phyloP scores from a whole-genome alignment of 1,284 basidiomycete species.

The Sanguinoderma infundibulare region DNA sequence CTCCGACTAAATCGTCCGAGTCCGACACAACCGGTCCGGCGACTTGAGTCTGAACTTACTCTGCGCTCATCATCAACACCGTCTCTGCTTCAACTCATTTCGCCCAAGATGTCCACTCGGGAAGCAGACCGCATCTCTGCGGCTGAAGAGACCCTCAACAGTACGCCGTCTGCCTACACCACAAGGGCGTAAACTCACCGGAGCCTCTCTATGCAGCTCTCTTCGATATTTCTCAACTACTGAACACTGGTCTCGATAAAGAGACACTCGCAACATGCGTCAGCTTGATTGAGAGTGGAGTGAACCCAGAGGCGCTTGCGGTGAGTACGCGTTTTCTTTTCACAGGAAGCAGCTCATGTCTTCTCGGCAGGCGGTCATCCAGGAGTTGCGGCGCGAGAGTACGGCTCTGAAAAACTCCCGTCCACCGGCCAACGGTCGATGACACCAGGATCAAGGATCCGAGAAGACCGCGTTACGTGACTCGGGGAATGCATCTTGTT shows the following conservation, averaged over 20 bases:
- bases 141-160: slow-evolving; percentile 80
- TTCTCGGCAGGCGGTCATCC: slow-evolving; percentile 66
- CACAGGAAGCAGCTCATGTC: neutral
- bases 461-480: neutral
- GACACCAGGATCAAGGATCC: neutral
- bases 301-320: slow-evolving; percentile 85
- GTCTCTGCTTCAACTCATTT: neutral
- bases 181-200: neutral
- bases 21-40: no score
- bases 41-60: no score
- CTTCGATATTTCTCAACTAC: slow-evolving; percentile 80
- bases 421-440: slow-evolving; percentile 25
- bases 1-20: neutral
- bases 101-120: slow-evolving; percentile 37
- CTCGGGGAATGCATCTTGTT: neutral
- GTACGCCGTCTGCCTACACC: slow-evolving; percentile 50
- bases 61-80: no score
- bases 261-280: slow-evolving; percentile 84
- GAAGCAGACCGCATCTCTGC: slow-evolving; percentile 71
- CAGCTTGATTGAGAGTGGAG: slow-evolving; percentile 83
- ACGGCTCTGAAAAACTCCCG: slow-evolving; percentile 38
- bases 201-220: slow-evolving; percentile 55
- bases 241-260: slow-evolving; percentile 83
- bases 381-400: slow-evolving; percentile 73
- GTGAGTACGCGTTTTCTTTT: slow-evolving; percentile 47